Conservation (phyloP, 2,329 filamentous ascomycete species). For the Diaporthe citriasiana region DNA sequence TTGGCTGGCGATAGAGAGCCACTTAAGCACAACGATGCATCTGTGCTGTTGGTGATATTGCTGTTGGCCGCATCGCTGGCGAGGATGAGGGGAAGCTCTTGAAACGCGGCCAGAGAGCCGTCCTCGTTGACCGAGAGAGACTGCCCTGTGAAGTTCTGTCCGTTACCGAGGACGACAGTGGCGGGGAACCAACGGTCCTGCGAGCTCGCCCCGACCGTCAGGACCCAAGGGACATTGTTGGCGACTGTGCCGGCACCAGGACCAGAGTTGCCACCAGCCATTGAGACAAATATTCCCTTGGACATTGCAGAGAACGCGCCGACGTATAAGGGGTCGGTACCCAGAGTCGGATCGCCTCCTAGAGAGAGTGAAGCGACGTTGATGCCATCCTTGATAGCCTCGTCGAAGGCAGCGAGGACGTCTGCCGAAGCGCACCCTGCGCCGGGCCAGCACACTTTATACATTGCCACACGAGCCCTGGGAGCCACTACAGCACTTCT, state of each 20-base stretch:
- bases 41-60: neutral
- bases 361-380: conserved; percentile 18
- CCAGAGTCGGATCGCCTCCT: neutral
- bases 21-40: neutral
- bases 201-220: conserved; percentile 23
- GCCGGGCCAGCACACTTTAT: conserved; percentile 26
- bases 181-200: conserved; percentile 17
- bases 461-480: conserved; percentile 11
- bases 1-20: neutral
- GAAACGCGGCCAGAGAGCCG: neutral
- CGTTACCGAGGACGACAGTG: conserved; percentile 3
- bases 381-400: conserved; percentile 20
- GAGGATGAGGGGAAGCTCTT: conserved; percentile 1
- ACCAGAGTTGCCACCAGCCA: conserved; percentile 5
- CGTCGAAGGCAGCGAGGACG: conserved; percentile 13
- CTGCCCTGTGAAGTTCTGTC: conserved; percentile 1
- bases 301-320: conserved; percentile 10
- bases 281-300: conserved; percentile 14
- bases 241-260: neutral
- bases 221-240: conserved; percentile 26
- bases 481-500: neutral
- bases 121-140: conserved; percentile 27
- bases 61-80: neutral
- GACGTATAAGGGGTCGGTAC: neutral
- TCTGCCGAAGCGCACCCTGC: neutral